A percentile compares a stretch with the other conserved stretches of the same genome.
Evolutionary conservation across 352 stramenopile genomes (phyloP).

Genomic region (Hyaloperonospora arabidopsidis): DNA sequence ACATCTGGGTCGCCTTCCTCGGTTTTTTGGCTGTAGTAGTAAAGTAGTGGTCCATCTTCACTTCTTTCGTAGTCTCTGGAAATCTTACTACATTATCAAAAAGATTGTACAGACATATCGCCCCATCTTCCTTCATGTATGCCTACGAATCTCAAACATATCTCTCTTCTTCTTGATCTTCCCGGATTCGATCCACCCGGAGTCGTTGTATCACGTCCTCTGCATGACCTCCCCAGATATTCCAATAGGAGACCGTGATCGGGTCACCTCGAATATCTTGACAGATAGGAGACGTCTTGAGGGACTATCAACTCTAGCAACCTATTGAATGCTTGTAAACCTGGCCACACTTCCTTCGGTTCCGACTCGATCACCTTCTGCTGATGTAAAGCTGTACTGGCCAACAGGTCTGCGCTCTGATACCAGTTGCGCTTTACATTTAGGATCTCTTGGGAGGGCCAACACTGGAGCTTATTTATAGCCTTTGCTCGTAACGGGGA

Average conservation of each 20-base stretch:
- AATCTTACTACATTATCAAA: not conserved
- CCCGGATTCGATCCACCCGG: not conserved
- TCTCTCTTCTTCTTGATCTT: not conserved
- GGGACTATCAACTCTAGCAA: not conserved
- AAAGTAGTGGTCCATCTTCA: not conserved
- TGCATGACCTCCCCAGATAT: not conserved
- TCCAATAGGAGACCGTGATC: not conserved
- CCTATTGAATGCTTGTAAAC: not conserved
- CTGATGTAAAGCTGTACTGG: not conserved
- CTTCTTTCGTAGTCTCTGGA: not conserved
- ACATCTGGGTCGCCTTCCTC: not conserved
- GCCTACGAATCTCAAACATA: not conserved
- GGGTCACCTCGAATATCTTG: not conserved
- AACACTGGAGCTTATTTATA: too few species aligned
- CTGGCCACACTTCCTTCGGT: not conserved
- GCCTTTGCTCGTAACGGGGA: too few species aligned
- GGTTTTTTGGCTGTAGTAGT: not conserved
- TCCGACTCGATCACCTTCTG: too few species aligned
- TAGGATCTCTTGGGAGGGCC: too few species aligned
- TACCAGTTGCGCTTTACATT: not conserved
- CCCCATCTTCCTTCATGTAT: not conserved
- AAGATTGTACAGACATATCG: not conserved
- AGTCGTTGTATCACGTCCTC: not conserved
- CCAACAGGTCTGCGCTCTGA: not conserved
- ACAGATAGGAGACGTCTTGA: not conserved